Evolutionary conservation across 352 stramenopile species (phyloP).

Genomic region (Pythium myriotylum): DNA sequence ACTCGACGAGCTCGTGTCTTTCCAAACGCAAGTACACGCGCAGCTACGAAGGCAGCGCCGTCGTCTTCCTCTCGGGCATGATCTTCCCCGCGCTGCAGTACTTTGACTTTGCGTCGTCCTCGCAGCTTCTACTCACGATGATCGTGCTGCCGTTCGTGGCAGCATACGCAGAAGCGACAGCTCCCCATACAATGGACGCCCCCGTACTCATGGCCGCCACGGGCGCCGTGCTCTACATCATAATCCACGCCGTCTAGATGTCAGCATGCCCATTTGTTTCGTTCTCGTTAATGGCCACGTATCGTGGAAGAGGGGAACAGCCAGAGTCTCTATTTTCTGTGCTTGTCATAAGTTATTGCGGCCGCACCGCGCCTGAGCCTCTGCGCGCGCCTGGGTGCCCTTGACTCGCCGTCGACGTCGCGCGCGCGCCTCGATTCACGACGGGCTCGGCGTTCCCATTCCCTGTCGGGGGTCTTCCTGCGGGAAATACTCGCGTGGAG

Average conservation of each 20-base stretch:
- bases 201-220: slow-evolving; percentile 85
- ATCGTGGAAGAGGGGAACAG: neutral
- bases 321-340: neutral
- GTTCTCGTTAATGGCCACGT: slow-evolving; percentile 1
- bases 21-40: slow-evolving; percentile 66
- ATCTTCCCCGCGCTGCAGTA: slow-evolving; percentile 87
- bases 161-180: slow-evolving; percentile 83
- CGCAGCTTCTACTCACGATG: slow-evolving; percentile 82
- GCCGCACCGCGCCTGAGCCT: neutral
- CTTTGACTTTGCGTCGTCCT: slow-evolving; percentile 64
- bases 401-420: slow-evolving; percentile 19
- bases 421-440: slow-evolving; percentile 3
- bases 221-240: slow-evolving; percentile 75
- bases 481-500: neutral
- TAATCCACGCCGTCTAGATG: slow-evolving; percentile 75
- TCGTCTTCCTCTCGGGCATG: slow-evolving; percentile 76
- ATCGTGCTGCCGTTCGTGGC: slow-evolving; percentile 78
- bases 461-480: neutral
- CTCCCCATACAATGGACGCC: slow-evolving; percentile 87
- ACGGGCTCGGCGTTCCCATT: neutral
- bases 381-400: neutral
- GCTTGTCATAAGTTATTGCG: slow-evolving; percentile 12
- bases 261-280: too few relatives aligned
- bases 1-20: slow-evolving; percentile 53
- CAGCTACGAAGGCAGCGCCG: slow-evolving; percentile 55